Evolutionary conservation across 495 filamentous ascomycete species (phyloP).

Genomic region (Echria macrotheca): DNA sequence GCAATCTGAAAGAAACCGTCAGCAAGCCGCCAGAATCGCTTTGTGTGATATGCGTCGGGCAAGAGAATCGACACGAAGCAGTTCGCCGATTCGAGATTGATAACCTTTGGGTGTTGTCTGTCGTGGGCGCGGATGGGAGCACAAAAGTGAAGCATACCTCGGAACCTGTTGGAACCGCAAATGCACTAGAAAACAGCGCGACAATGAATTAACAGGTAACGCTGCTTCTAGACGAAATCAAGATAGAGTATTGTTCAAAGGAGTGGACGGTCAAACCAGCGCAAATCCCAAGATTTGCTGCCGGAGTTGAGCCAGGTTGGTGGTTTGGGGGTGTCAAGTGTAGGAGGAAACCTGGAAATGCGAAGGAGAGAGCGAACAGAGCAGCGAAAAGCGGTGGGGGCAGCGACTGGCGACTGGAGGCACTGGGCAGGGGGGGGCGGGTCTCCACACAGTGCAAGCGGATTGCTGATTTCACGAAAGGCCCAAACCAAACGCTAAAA

Average conservation of each 20-base stretch:
- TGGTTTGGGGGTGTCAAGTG: slow-evolving; percentile 17
- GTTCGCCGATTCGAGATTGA: background rate
- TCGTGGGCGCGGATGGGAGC: background rate
- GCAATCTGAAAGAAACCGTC: slow-evolving; percentile 12
- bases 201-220: slow-evolving; percentile 18
- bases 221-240: slow-evolving; percentile 27
- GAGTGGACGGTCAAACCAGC: slow-evolving; percentile 51
- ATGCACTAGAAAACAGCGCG: slow-evolving; percentile 12
- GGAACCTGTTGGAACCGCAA: slow-evolving; percentile 15
- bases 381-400: slow-evolving; percentile 7
- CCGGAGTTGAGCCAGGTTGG: slow-evolving; percentile 43
- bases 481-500: too few species aligned
- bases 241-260: slow-evolving; percentile 29
- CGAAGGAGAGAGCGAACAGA: slow-evolving; percentile 13
- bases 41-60: too few species aligned
- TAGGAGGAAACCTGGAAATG: slow-evolving; percentile 14
- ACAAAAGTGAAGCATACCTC: slow-evolving; percentile 2
- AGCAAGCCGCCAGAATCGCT: too few species aligned
- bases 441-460: too few species aligned
- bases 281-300: slow-evolving; percentile 44
- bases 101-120: too few species aligned
- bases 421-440: too few species aligned
- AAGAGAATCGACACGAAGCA: too few species aligned
- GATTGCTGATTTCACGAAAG: too few species aligned
- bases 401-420: slow-evolving; percentile 10